Conservation (phyloP, 768 basidiomycete genomes). For the Holtermanniella nyarrowii region DNA sequence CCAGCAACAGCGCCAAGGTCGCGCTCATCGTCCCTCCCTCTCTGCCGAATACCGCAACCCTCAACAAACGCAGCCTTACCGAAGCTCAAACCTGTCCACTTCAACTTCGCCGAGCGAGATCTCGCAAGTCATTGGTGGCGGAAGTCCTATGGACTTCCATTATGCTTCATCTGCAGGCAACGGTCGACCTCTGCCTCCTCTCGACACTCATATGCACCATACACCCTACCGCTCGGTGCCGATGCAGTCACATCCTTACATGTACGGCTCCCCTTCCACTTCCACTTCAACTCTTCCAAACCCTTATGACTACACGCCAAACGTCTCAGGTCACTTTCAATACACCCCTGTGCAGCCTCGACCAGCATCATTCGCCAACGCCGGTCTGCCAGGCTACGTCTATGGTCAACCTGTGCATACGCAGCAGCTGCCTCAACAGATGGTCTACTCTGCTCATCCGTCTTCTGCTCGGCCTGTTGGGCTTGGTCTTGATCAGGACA, state of each 20-base stretch:
- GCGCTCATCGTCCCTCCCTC: background rate
- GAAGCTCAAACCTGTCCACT: too few relatives aligned
- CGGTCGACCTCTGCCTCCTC: background rate
- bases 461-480: background rate
- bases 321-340: too few relatives aligned
- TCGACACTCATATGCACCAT: too few relatives aligned
- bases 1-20: background rate
- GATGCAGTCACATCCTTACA: too few relatives aligned
- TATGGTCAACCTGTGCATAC: conserved; percentile 10
- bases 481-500: background rate
- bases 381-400: conserved; percentile 29
- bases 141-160: background rate
- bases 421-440: too few relatives aligned
- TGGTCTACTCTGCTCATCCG: background rate
- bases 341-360: conserved; percentile 3
- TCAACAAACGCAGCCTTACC: too few relatives aligned
- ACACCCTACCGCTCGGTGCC: too few relatives aligned
- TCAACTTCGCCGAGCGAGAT: too few relatives aligned
- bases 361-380: conserved; percentile 32
- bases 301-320: background rate
- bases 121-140: too few relatives aligned
- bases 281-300: background rate
- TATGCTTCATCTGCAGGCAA: background rate
- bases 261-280: background rate
- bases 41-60: background rate